Base-by-base conservation (phyloP, 306 rosid species). In the Medicago arabica region DNA sequence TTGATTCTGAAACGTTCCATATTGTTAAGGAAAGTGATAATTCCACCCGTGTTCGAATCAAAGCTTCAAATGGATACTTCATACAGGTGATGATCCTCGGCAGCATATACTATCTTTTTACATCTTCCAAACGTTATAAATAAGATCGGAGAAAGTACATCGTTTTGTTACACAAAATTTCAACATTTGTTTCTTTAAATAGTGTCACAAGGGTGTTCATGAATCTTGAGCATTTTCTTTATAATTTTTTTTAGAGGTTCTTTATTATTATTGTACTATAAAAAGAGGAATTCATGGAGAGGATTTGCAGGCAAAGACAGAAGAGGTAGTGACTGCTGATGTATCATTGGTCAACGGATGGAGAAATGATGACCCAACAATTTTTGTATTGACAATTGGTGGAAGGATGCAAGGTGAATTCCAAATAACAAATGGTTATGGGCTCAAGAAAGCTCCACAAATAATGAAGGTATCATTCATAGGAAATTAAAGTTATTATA, bases 351-450 rank as follows among this genome's bases (percentile, higher is more conserved):
- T 71, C 0, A 80, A 38, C 1, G 86, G 65, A 18, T 90, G 94
- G 96, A 71, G 79, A 69, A 85, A 90, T 34, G 70, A 82, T 80
- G 92, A 92, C 44, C 94, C 94, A 3, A 78, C 94, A 1, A 79
- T 92, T 67, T 89, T 92, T 74, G 57, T 23, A 9, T 34, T 88
- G 38, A 80, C 25, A 2, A 67, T 74, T 2, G 63, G 69, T 62
- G 75, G 66, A 51, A 36, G 38, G 9, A 0, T 88, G 82, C 76
- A 82, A 44, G 96, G 94, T 0, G 98, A 92, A 58, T 92, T 83
- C 83, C 94, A 92, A 64, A 66, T 92, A 0, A 90, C 96, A 8
- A 88, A 88, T 79, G 96, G 94, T 11, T 80, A 88, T 77, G 96
- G 96, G 0, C 89, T 87, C 21, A 17, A 3, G 2, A 80, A 44